phyloP scores from a whole-genome alignment of 441 rosid species.

The Francoa sonchifolia region DNA sequence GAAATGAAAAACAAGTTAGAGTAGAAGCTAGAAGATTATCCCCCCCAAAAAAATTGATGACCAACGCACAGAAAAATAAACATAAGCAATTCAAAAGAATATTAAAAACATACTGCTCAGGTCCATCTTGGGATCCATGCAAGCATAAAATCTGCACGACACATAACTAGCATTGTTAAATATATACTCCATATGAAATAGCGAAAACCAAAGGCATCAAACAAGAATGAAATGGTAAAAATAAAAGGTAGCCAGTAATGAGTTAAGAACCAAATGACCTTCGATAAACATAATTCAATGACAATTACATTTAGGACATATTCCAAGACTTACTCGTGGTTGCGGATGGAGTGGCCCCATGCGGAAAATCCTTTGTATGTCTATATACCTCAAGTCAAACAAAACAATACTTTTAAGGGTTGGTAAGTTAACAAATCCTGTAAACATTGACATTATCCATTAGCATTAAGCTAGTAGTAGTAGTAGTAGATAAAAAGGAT shows the following conservation, averaged over 20 bases:
- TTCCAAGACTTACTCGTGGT: slow-evolving; percentile 60
- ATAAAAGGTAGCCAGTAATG: neutral
- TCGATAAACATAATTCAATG: neutral
- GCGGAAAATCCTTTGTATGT: slow-evolving; percentile 78
- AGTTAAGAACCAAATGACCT: neutral
- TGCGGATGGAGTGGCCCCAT: slow-evolving; percentile 74
- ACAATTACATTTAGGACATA: neutral
- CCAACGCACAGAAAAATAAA: slow-evolving; percentile 7
- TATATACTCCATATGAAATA: neutral
- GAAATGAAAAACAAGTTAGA: slow-evolving; percentile 7
- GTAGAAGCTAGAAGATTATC: slow-evolving; percentile 16
- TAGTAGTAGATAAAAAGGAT: slow-evolving; percentile 46
- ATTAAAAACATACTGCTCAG: slow-evolving; percentile 70
- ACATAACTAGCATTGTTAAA: slow-evolving; percentile 13
- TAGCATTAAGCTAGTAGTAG: too few species aligned
- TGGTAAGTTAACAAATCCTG: neutral
- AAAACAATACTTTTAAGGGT: slow-evolving; percentile 22
- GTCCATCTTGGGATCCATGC: slow-evolving; percentile 98
- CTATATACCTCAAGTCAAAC: slow-evolving; percentile 32
- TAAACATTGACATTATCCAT: too few species aligned
- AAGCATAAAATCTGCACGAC: slow-evolving; percentile 74
- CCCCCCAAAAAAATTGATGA: too few species aligned
- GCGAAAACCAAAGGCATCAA: slow-evolving; percentile 4
- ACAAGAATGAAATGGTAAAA: neutral
- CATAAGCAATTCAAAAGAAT: slow-evolving; percentile 6